Evolutionary conservation across 305 asterid genomes (phyloP).

Genomic region (Withania somnifera): DNA sequence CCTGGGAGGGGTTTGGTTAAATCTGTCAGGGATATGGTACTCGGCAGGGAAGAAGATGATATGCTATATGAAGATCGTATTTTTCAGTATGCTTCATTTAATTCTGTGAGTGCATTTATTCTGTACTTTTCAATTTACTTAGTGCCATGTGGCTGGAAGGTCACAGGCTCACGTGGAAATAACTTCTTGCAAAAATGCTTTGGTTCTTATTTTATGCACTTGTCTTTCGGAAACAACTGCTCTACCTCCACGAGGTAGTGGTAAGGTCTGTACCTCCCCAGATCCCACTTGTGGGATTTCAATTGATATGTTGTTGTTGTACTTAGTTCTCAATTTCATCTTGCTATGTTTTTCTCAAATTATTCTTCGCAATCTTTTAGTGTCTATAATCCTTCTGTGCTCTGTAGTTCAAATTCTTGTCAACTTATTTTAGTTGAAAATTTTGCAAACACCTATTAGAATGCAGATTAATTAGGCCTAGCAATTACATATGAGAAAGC

Average conservation of each 20-base stretch:
- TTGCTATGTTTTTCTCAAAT: background rate
- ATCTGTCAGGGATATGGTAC: conserved; percentile 59
- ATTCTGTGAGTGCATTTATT: conserved; percentile 54
- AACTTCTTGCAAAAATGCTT: too few species aligned
- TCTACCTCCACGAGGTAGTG: too few species aligned
- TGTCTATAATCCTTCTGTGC: background rate
- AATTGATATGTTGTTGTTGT: too few species aligned
- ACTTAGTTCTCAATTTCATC: background rate
- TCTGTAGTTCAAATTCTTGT: background rate
- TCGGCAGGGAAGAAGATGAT: conserved; percentile 83
- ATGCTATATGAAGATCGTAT: conserved; percentile 86
- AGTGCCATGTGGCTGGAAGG: too few species aligned
- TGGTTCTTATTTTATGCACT: too few species aligned
- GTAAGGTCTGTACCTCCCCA: too few species aligned
- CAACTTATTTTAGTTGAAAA: background rate
- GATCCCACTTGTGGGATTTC: too few species aligned
- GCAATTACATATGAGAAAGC: background rate
- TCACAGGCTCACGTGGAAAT: too few species aligned
- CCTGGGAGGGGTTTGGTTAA: conserved; percentile 70
- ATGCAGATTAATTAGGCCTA: background rate
- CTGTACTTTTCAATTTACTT: too few species aligned
- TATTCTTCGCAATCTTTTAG: background rate
- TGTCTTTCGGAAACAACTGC: too few species aligned
- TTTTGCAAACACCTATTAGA: background rate
- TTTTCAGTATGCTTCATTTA: conserved; percentile 73